Evolutionary conservation across 2,329 filamentous ascomycete genomes (phyloP), one percentile per base, ranked within the genome.

Genomic region (Aspergillus spinulosporus): DNA sequence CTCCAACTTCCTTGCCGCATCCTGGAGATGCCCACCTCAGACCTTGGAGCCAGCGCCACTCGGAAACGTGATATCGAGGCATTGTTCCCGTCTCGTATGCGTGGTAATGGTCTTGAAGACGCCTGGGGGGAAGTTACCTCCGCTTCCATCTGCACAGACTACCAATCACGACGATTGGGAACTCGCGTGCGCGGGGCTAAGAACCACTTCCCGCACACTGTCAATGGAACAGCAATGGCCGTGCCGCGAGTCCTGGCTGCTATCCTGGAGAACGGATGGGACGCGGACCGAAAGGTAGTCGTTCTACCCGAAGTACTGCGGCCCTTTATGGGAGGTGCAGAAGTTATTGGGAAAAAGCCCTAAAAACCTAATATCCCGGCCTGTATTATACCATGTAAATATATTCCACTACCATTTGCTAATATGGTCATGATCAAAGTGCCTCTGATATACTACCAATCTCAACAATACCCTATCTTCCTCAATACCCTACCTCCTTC

Each of bases 41-140:
- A 99, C 73, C 85, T 99, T 0, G 94, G 94, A 62, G 93, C 94
- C 5, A 92, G 89, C 29, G 94, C 94, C 9, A 82, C 80, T 21
- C 84, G 92, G 59, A 99, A 99, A 74, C 83, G 88, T 62, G 94
- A 99, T 72, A 96, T 99, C 54, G 94, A 99, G 71, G 91, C 90
- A 2, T 92, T 88, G 74, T 97, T 99, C 77, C 94, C 94, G 0
- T 92, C 89, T 40, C 84, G 93, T 3, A 79, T 73, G 48, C 72
- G 70, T 5, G 59, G 52, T 0, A 52, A 54, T 14, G 58, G 63
- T 36, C 58, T 73, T 29, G 82, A 87, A 63, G 80, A 83, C 8
- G 92, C 90, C 31, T 99, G 92, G 89, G 94, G 94, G 46, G 94
- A 99, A 75, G 87, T 99, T 51, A 96, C 92, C 0, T 93, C 88